phyloP scores from a whole-genome alignment of 2,329 filamentous ascomycete species.

The Podosphaera xanthii region DNA sequence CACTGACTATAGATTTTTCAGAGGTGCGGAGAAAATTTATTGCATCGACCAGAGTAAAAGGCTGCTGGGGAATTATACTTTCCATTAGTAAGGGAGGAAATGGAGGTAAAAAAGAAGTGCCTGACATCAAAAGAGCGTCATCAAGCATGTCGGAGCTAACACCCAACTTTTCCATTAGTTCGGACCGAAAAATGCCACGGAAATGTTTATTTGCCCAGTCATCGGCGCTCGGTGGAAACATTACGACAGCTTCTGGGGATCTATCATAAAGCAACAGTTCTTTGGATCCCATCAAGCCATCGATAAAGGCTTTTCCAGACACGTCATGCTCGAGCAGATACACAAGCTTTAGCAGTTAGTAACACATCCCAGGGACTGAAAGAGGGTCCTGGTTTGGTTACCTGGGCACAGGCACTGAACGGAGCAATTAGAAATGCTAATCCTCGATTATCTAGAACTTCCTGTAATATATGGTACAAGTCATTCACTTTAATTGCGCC shows the following conservation, averaged over 20 bases:
- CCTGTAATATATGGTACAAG: slow-evolving; percentile 56
- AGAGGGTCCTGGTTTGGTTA: slow-evolving; percentile 19
- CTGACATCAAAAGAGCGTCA: slow-evolving; percentile 63
- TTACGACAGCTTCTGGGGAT: slow-evolving; percentile 36
- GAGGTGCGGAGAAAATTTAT: slow-evolving; percentile 53
- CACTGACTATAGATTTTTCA: slow-evolving; percentile 44
- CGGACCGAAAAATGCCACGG: slow-evolving; percentile 37
- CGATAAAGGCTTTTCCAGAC: slow-evolving; percentile 31
- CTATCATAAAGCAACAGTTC: slow-evolving; percentile 74
- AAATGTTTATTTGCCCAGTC: slow-evolving; percentile 50
- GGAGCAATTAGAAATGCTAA: slow-evolving; percentile 66
- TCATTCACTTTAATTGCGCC: slow-evolving; percentile 48
- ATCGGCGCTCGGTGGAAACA: slow-evolving; percentile 34
- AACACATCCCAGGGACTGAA: slow-evolving; percentile 5
- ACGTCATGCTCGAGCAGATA: slow-evolving; percentile 47
- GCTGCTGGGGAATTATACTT: slow-evolving; percentile 27
- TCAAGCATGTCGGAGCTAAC: slow-evolving; percentile 51
- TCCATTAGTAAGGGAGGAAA: slow-evolving; percentile 54
- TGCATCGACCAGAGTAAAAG: slow-evolving; percentile 44
- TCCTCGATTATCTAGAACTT: slow-evolving; percentile 42
- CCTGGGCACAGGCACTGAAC: slow-evolving; percentile 72
- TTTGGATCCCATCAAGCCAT: slow-evolving; percentile 62
- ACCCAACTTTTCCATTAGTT: slow-evolving; percentile 45
- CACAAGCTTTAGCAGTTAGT: slow-evolving; percentile 32
- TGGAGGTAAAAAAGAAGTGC: slow-evolving; percentile 54